Conservation (phyloP, 331 rosid species). For the Ulmus americana region DNA sequence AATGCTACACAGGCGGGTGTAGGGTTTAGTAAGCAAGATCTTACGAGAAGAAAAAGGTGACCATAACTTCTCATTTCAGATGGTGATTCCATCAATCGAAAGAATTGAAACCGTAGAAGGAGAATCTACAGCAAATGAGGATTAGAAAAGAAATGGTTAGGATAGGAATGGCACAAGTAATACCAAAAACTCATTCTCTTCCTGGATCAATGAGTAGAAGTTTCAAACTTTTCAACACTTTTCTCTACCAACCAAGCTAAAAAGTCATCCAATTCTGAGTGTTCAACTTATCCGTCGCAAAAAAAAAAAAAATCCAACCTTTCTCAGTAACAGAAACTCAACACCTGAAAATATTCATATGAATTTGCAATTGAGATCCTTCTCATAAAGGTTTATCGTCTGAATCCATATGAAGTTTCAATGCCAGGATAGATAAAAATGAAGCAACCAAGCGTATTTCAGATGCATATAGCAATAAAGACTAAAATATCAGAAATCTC, state of each 20-base stretch:
- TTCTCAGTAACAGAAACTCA: too few relatives aligned
- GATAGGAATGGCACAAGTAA: conserved; percentile 11
- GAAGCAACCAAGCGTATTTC: too few relatives aligned
- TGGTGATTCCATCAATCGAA: conserved; percentile 15
- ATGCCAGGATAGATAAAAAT: too few relatives aligned
- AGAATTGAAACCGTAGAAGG: conserved; percentile 40
- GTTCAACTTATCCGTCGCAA: not conserved
- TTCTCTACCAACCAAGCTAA: not conserved
- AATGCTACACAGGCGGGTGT: not conserved
- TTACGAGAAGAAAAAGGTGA: too few relatives aligned
- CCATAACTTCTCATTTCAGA: not conserved
- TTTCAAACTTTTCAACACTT: not conserved
- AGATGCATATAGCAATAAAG: too few relatives aligned
- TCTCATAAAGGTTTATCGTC: too few relatives aligned
- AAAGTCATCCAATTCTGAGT: not conserved
- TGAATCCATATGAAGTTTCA: too few relatives aligned
- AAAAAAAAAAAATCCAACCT: not conserved
- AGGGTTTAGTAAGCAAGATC: too few relatives aligned
- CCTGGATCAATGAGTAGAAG: not conserved
- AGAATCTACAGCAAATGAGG: conserved; percentile 22
- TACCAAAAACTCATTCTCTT: not conserved
- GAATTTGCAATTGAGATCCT: too few relatives aligned
- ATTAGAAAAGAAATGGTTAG: conserved; percentile 13
- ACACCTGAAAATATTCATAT: too few relatives aligned
- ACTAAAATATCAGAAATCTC: not conserved